These are phyloP conservation scores for Ilyonectria destructans DNA, from an alignment of 2,329 filamentous ascomycete species.

Conservation along the genomic window DNA sequence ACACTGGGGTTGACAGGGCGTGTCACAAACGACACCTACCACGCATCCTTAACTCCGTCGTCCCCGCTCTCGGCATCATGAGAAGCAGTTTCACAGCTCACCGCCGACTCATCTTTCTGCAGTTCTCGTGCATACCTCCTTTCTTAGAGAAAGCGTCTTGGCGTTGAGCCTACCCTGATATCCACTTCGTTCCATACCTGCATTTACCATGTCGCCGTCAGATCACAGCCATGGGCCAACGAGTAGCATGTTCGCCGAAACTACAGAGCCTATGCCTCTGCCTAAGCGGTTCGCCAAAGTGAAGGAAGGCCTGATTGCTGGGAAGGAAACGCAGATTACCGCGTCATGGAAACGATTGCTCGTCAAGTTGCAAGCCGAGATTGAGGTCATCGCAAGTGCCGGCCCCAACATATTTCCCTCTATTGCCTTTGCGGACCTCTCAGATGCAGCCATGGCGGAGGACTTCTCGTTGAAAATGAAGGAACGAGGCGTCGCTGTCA, in stretches of 20 bases:
- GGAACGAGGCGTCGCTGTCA: conserved; percentile 52
- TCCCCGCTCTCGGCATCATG: conserved; percentile 18
- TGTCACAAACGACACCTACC: conserved; percentile 30
- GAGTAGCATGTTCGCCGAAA: conserved; percentile 48
- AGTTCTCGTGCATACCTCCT: neutral
- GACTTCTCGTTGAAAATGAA: conserved; percentile 50
- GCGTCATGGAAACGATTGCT: conserved; percentile 61
- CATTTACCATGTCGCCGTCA: conserved; percentile 36
- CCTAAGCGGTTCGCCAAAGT: conserved; percentile 59
- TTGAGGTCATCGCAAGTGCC: conserved; percentile 52
- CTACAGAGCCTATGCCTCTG: conserved; percentile 53
- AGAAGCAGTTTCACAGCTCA: conserved; percentile 7
- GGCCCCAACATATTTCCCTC: conserved; percentile 59
- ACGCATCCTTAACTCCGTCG: conserved; percentile 8
- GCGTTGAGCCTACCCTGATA: neutral
- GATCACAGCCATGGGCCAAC: conserved; percentile 43
- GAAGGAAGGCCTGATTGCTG: conserved; percentile 58
- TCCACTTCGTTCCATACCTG: neutral
- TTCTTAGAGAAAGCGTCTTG: neutral
- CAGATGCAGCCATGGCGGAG: conserved; percentile 43
- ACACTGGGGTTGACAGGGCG: conserved; percentile 22
- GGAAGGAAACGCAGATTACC: conserved; percentile 56
- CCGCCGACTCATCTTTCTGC: neutral
- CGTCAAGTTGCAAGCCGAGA: conserved; percentile 55
- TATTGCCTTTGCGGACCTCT: conserved; percentile 60